Base-by-base conservation (phyloP, 805 yeast genomes). In the Pichia phayaonensis region DNA sequence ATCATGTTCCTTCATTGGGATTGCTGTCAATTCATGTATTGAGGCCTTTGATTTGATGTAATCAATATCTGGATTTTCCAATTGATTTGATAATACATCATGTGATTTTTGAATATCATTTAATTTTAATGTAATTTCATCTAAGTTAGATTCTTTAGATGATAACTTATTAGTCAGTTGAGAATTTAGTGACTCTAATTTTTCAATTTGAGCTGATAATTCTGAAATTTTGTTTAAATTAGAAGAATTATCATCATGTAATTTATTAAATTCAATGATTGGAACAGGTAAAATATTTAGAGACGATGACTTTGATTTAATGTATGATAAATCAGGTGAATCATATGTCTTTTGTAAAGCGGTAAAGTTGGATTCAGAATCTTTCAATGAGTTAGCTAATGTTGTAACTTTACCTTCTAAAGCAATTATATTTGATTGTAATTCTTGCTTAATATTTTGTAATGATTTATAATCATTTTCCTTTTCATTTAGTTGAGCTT, bases 61-160 rank as follows among this genome's bases (percentile, higher is more conserved):
- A 10, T 60, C 66, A 16, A 60, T 55, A 13, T 68, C 59, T 5
- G 80, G 78, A 12, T 55, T 51, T 6, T 56, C 59, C 13, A 60
- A n/a, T 23, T 41, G 31, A 20, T 29, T 23, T 26, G 45, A 36
- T 20, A 55, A 18, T 34, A 47, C 31, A 12, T 20, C 11, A 21
- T 42, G 38, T 4, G 29, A 22, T 11, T 39, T 5, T 5, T 46
- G 18, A 12, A 53, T 16, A 34, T 50, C 26, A 4, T 27, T 22
- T 23, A 44, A 23, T 22, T 22, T n/a, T 4, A 16, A 13, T 16
- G 29, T 22, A 20, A 12, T 31, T 29, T 48, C 44, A 7, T 16
- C 1, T 10, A 39, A 2, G 3, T 20, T 7, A 27, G 44, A 21
- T 34, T 34, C 38, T n/a, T n/a, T 34, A 34, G 38, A 34, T 34